A percentile compares a stretch with the other conserved stretches of the same genome.
Evolutionary conservation across 2,329 filamentous ascomycete species (phyloP).

Genomic region (Ilyonectria sp.): DNA sequence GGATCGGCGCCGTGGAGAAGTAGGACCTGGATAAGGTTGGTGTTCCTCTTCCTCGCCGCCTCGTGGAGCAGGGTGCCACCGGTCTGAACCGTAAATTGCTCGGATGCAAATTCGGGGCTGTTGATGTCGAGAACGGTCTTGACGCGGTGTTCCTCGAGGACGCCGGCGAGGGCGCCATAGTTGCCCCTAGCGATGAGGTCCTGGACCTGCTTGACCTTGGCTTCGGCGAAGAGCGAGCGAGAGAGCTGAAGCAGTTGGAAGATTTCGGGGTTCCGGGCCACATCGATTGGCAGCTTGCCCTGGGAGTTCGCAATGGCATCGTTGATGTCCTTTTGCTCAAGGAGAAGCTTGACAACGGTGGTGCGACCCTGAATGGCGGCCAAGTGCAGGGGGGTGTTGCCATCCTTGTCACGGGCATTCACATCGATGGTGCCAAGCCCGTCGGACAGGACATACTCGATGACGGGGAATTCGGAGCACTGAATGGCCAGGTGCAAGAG

Average conservation of each 20-base stretch:
- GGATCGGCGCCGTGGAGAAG: constrained; percentile 96
- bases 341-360: constrained; percentile 84
- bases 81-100: constrained; percentile 80
- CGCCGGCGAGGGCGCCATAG: constrained; percentile 82
- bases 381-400: constrained; percentile 93
- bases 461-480: constrained; percentile 91
- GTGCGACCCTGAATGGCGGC: constrained; percentile 87
- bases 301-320: constrained; percentile 89
- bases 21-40: constrained; percentile 88
- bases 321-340: constrained; percentile 88
- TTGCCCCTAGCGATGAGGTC: constrained; percentile 80
- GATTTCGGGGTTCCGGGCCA: constrained; percentile 93
- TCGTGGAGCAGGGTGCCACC: constrained; percentile 97
- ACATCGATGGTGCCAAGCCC: constrained; percentile 79
- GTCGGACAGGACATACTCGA: constrained; percentile 93
- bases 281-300: constrained; percentile 87
- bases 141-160: constrained; percentile 88
- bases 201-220: constrained; percentile 88
- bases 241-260: constrained; percentile 95
- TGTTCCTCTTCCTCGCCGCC: constrained; percentile 89
- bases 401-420: constrained; percentile 92
- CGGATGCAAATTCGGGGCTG: constrained; percentile 88
- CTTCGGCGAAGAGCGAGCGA: constrained; percentile 90
- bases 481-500: constrained; percentile 95
- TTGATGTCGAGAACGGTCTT: constrained; percentile 94